A percentile compares a stretch with the other conserved stretches of the same genome.
Evolutionary conservation across 306 rosid species (phyloP).

Genomic region (Gleditsia sinensis): DNA sequence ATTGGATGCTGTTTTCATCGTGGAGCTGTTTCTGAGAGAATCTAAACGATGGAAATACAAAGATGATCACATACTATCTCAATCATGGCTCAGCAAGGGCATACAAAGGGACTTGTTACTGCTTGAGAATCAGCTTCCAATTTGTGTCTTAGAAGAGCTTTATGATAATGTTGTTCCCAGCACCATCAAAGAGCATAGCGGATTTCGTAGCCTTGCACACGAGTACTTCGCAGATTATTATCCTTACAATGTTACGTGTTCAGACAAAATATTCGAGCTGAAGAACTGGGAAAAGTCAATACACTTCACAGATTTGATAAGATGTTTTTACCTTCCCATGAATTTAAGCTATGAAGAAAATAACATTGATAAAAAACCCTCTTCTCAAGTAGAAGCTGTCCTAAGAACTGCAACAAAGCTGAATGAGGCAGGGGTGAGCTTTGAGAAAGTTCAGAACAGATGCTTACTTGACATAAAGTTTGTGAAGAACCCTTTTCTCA

Average conservation of each 20-base stretch:
- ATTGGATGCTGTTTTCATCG: slow-evolving; percentile 39
- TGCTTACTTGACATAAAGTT: background rate
- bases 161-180: slow-evolving; percentile 29
- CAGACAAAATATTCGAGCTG: background rate
- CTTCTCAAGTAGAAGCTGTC: background rate
- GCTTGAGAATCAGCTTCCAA: slow-evolving; percentile 67
- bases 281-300: slow-evolving; percentile 24
- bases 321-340: slow-evolving; percentile 36
- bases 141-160: slow-evolving; percentile 36
- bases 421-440: slow-evolving; percentile 23
- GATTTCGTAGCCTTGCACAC: slow-evolving; percentile 30
- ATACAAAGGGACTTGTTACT: slow-evolving; percentile 43
- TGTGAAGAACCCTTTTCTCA: background rate
- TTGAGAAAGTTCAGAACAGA: background rate
- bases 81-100: slow-evolving; percentile 47
- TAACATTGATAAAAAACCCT: background rate
- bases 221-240: slow-evolving; percentile 29
- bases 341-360: background rate
- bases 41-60: background rate
- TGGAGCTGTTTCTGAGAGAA: slow-evolving; percentile 44
- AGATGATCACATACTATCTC: slow-evolving; percentile 37
- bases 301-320: slow-evolving; percentile 56
- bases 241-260: background rate
- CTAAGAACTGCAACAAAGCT: slow-evolving; percentile 26
- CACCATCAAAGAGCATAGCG: background rate